Percentiles rank a stretch among this genome's conserved stretches.
phyloP scores from a whole-genome alignment of 2,329 filamentous ascomycete genomes.

The Hypoxylon sp. region DNA sequence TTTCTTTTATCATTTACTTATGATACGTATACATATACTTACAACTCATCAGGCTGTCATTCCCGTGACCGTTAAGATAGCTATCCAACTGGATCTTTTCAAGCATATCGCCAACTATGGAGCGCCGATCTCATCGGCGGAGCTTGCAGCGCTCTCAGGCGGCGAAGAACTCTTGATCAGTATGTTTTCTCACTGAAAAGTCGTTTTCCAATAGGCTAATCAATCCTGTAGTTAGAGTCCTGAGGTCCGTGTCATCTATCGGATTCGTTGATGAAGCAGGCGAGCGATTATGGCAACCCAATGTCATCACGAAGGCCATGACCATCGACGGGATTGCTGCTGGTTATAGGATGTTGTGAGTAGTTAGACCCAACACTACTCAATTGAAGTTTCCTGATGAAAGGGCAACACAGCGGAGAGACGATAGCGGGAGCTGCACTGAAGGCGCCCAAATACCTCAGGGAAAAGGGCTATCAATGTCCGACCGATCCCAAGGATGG shows the following conservation, averaged over 20 bases:
- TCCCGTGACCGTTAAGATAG: conserved; percentile 42
- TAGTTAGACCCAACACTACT: background rate
- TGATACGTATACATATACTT: background rate
- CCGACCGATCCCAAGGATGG: conserved; percentile 44
- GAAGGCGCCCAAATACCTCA: conserved; percentile 43
- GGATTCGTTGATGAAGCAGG: conserved; percentile 46
- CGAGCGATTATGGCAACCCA: conserved; percentile 43
- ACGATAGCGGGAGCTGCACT: conserved; percentile 37
- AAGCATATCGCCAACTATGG: conserved; percentile 36
- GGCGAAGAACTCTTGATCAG: conserved; percentile 47
- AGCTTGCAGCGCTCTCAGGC: conserved; percentile 40
- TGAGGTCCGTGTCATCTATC: conserved; percentile 42
- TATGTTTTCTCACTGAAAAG: conserved; percentile 10
- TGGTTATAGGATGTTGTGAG: conserved; percentile 47
- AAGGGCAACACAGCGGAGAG: conserved; percentile 28
- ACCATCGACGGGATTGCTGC: conserved; percentile 45
- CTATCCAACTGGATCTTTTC: conserved; percentile 44
- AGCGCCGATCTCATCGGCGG: conserved; percentile 33
- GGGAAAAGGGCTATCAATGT: conserved; percentile 44
- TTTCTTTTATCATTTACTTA: background rate
- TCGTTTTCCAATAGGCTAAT: background rate
- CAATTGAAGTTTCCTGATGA: background rate
- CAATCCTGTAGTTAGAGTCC: conserved; percentile 30
- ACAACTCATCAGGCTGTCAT: conserved; percentile 38
- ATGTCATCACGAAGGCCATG: conserved; percentile 45